Percentiles rank a stretch among this genome's conserved stretches.
Evolutionary conservation across 352 stramenopile genomes (phyloP).

Genomic region (Phytophthora pistaciae): DNA sequence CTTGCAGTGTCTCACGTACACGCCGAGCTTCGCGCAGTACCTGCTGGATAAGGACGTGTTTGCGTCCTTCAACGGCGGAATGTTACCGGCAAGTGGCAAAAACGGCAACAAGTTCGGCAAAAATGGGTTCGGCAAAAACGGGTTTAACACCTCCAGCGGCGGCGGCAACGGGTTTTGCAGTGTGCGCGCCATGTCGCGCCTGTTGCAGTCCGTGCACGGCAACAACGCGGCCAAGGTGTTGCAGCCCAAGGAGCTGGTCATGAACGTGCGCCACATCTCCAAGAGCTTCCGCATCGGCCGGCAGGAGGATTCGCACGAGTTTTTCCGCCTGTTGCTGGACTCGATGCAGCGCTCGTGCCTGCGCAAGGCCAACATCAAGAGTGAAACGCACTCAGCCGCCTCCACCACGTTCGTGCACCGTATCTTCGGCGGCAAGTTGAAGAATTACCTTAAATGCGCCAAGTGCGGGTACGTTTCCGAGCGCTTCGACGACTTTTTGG

Average conservation of each 20-base stretch:
- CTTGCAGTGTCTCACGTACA: conserved; percentile 91
- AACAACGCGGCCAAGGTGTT: conserved; percentile 53
- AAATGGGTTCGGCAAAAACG: conserved; percentile 24
- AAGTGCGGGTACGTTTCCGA: conserved; percentile 87
- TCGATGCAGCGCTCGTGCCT: conserved; percentile 86
- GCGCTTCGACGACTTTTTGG: conserved; percentile 87
- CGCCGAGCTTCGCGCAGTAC: conserved; percentile 82
- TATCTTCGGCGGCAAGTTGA: conserved; percentile 87
- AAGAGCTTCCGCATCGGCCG: conserved; percentile 89
- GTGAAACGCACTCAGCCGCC: conserved; percentile 61
- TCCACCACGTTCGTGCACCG: conserved; percentile 86
- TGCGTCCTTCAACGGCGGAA: conserved; percentile 41
- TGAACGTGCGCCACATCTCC: conserved; percentile 87
- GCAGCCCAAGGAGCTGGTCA: conserved; percentile 84
- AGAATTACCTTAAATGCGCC: conserved; percentile 86
- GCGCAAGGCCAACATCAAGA: conserved; percentile 77
- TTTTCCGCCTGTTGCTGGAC: conserved; percentile 90
- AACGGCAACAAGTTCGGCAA: conserved; percentile 38
- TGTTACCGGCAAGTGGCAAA: conserved; percentile 18
- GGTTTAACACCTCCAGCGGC: conserved; percentile 13
- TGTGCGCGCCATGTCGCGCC: conserved; percentile 68
- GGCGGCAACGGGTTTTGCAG: conserved; percentile 61
- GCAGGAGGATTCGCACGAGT: conserved; percentile 94
- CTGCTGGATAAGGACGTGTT: conserved; percentile 84
- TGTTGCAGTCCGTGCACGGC: conserved; percentile 75